phyloP scores from a whole-genome alignment of 2,329 filamentous ascomycete species.

The Scedosporium dehoogii region DNA sequence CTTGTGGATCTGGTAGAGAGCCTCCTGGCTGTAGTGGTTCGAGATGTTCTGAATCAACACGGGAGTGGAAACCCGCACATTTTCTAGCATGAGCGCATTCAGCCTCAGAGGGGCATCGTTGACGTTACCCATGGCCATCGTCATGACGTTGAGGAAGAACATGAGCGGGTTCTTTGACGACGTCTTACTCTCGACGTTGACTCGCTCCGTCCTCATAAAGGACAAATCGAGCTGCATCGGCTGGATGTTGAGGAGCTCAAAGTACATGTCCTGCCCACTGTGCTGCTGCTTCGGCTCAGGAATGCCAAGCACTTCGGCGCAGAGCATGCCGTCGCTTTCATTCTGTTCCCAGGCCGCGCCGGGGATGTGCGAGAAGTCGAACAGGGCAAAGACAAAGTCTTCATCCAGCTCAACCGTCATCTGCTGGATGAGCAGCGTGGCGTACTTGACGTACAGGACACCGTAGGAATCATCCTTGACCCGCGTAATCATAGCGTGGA shows the following conservation, averaged over 20 bases:
- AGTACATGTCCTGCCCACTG: slow-evolving; percentile 89
- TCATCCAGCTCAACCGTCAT: slow-evolving; percentile 98
- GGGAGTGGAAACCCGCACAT: slow-evolving; percentile 80
- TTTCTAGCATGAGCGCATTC: slow-evolving; percentile 90
- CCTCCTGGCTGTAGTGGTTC: slow-evolving; percentile 95
- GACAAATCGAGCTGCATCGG: slow-evolving; percentile 97
- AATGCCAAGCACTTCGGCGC: slow-evolving; percentile 81
- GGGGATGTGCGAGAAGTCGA: slow-evolving; percentile 90
- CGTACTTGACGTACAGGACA: slow-evolving; percentile 97
- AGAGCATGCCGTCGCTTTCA: slow-evolving; percentile 65
- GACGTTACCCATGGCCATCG: slow-evolving; percentile 98
- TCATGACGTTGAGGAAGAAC: slow-evolving; percentile 98
- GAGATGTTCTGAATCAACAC: slow-evolving; percentile 78
- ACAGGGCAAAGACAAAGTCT: slow-evolving; percentile 91
- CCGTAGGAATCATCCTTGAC: slow-evolving; percentile 99
- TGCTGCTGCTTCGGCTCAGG: slow-evolving; percentile 83
- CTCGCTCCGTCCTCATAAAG: slow-evolving; percentile 90
- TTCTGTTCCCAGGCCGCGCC: slow-evolving; percentile 74
- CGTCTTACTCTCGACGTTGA: slow-evolving; percentile 92
- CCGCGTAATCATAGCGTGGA: slow-evolving; percentile 82
- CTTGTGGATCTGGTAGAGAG: slow-evolving; percentile 91
- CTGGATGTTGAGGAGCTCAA: slow-evolving; percentile 92
- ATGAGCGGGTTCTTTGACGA: slow-evolving; percentile 88
- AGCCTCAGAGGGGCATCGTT: slow-evolving; percentile 93
- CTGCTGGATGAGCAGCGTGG: slow-evolving; percentile 84